A percentile compares a stretch with the other conserved stretches of the same genome.
These are phyloP conservation scores for Cladobotryum mycophilum DNA, from an alignment of 2,329 filamentous ascomycete species.

Conservation along the genomic window DNA sequence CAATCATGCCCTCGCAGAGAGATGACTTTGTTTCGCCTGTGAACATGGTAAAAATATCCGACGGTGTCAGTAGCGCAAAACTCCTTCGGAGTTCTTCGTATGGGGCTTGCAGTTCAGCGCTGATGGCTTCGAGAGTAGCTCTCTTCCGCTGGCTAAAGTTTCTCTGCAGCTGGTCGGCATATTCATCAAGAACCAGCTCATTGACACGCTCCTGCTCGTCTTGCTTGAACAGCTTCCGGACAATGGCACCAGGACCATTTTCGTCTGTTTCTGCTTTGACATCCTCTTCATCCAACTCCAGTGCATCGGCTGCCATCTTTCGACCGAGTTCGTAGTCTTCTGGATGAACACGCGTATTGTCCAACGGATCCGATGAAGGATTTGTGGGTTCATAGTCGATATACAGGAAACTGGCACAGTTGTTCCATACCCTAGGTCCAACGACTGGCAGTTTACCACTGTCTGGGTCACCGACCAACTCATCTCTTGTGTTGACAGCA, in stretches of 20 bases:
- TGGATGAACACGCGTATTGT: slow-evolving; percentile 94
- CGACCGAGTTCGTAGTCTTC: slow-evolving; percentile 97
- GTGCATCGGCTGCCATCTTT: slow-evolving; percentile 95
- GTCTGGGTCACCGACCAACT: slow-evolving; percentile 83
- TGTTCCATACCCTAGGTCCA: slow-evolving; percentile 87
- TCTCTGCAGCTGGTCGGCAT: slow-evolving; percentile 87
- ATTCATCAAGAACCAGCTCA: slow-evolving; percentile 92
- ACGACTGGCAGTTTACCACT: slow-evolving; percentile 72
- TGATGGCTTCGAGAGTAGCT: slow-evolving; percentile 91
- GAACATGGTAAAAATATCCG: slow-evolving; percentile 92
- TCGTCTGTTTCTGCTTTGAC: slow-evolving; percentile 92
- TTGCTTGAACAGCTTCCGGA: slow-evolving; percentile 90
- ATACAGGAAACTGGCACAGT: slow-evolving; percentile 91
- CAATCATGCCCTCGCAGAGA: slow-evolving; percentile 82
- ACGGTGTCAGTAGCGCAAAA: slow-evolving; percentile 62
- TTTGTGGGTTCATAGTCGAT: slow-evolving; percentile 83
- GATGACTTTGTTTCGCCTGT: slow-evolving; percentile 87
- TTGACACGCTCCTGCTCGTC: slow-evolving; percentile 93
- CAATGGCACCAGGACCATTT: slow-evolving; percentile 81
- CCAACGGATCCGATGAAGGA: slow-evolving; percentile 79
- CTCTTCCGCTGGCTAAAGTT: slow-evolving; percentile 94
- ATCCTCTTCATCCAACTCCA: slow-evolving; percentile 96
- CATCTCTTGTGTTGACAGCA: slow-evolving; percentile 73
- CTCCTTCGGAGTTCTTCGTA: slow-evolving; percentile 89
- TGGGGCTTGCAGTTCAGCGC: slow-evolving; percentile 82